Conservation (phyloP, 1,284 basidiomycete species). For the Sanghuangporus sanghuang region DNA sequence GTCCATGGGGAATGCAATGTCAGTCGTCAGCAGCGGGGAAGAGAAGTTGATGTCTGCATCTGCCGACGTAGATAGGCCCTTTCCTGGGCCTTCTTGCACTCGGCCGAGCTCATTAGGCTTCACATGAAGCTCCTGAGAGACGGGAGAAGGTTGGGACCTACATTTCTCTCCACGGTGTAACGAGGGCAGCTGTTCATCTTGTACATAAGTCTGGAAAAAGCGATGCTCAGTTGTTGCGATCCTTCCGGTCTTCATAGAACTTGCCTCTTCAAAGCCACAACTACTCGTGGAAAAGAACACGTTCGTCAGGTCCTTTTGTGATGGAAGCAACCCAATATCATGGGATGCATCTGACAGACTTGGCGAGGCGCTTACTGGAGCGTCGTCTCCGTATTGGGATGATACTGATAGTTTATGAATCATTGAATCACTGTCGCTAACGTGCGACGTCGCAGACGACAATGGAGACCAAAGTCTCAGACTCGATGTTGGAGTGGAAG, state of each 20-base stretch:
- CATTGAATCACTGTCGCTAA: neutral
- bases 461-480: neutral
- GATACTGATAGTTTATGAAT: neutral
- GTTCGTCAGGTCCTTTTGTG: neutral
- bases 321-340: neutral
- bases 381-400: neutral
- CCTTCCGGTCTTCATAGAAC: neutral
- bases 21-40: conserved; percentile 2
- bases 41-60: neutral
- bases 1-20: conserved; percentile 1
- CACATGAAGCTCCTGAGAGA: neutral
- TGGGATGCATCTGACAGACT: neutral
- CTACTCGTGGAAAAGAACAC: neutral
- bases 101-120: neutral
- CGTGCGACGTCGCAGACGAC: neutral
- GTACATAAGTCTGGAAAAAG: neutral
- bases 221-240: neutral
- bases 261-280: neutral
- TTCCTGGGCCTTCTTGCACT: neutral
- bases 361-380: neutral
- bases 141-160: neutral
- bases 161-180: neutral
- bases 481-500: neutral
- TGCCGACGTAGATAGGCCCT: neutral
- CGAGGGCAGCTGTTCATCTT: neutral